Evolutionary conservation across 768 basidiomycete species (phyloP).

Genomic region (Tylopilus felleus): DNA sequence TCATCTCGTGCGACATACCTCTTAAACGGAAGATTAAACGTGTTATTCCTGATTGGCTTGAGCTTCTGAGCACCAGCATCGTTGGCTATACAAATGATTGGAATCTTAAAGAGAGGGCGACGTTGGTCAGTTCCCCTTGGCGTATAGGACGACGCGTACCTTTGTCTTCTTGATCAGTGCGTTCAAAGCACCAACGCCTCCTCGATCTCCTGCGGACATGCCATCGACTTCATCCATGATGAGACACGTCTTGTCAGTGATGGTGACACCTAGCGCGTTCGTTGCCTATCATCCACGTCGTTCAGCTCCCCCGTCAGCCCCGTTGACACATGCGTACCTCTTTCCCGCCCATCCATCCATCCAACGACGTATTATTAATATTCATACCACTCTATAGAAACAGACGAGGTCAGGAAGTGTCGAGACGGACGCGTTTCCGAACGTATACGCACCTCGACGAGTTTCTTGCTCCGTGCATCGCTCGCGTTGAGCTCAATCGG

Average conservation of each 20-base stretch:
- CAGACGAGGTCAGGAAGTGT: too few species aligned
- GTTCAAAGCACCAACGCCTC: constrained; percentile 92
- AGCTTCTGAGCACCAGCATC: constrained; percentile 85
- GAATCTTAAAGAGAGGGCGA: constrained; percentile 54
- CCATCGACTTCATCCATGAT: constrained; percentile 99
- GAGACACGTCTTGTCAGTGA: constrained; percentile 79
- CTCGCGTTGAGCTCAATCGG: constrained; percentile 97
- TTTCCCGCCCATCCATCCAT: constrained; percentile 73
- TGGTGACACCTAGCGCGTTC: constrained; percentile 65
- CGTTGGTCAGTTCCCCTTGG: not conserved
- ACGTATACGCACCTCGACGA: constrained; percentile 67
- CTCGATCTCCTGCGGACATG: constrained; percentile 97
- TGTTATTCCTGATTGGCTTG: constrained; percentile 73
- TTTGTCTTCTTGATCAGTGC: constrained; percentile 90
- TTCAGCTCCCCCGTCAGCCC: not conserved
- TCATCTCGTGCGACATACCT: constrained; percentile 46
- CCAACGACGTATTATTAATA: constrained; percentile 82
- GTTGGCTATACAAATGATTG: constrained; percentile 97
- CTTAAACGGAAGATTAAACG: constrained; percentile 72
- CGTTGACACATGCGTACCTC: constrained; percentile 42
- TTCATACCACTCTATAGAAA: constrained; percentile 79
- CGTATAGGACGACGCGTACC: constrained; percentile 37
- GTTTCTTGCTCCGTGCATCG: constrained; percentile 92
- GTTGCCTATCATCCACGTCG: constrained; percentile 38
- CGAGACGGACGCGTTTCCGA: not conserved